A percentile compares a stretch with the other conserved stretches of the same genome.
These are phyloP conservation scores for Extremus antarcticus DNA, from an alignment of 495 filamentous ascomycete species.

Conservation along the genomic window DNA sequence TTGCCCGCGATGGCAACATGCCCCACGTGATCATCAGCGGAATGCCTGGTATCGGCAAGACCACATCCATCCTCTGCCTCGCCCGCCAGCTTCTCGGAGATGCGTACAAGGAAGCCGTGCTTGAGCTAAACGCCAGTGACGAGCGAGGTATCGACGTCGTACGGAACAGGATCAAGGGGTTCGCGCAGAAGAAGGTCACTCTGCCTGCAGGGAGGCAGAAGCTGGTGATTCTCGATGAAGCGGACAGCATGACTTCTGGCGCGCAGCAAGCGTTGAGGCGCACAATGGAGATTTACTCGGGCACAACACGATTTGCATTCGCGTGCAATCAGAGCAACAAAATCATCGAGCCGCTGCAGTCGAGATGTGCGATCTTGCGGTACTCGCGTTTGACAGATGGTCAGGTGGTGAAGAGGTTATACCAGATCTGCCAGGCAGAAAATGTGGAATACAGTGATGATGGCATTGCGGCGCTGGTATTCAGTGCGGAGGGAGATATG, in stretches of 20 bases:
- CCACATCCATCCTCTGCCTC: constrained; percentile 87
- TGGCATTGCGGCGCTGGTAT: constrained; percentile 87
- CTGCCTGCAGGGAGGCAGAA: constrained; percentile 86
- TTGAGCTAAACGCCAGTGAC: constrained; percentile 93
- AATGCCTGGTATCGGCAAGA: constrained; percentile 99
- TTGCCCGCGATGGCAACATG: constrained; percentile 98
- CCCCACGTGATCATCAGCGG: constrained; percentile 98
- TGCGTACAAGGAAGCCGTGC: constrained; percentile 92
- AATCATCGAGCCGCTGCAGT: constrained; percentile 97
- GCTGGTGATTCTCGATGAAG: constrained; percentile 94
- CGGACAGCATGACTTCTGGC: constrained; percentile 90
- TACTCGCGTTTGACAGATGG: constrained; percentile 86
- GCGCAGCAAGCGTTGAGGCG: constrained; percentile 91
- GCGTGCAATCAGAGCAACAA: constrained; percentile 99
- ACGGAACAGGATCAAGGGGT: constrained; percentile 95
- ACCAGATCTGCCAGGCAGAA: constrained; percentile 87
- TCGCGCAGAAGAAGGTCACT: constrained; percentile 98
- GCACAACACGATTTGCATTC: constrained; percentile 94
- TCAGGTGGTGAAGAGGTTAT: constrained; percentile 77
- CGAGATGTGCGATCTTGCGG: constrained; percentile 88
- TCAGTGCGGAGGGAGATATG: constrained; percentile 98
- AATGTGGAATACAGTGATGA: constrained; percentile 72
- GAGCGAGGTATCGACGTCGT: constrained; percentile 99
- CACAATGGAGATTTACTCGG: constrained; percentile 98
- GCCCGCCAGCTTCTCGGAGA: constrained; percentile 86